These are phyloP conservation scores for Aureobasidium subglaciale DNA, from an alignment of 2,329 filamentous ascomycete species.

Conservation along the genomic window DNA sequence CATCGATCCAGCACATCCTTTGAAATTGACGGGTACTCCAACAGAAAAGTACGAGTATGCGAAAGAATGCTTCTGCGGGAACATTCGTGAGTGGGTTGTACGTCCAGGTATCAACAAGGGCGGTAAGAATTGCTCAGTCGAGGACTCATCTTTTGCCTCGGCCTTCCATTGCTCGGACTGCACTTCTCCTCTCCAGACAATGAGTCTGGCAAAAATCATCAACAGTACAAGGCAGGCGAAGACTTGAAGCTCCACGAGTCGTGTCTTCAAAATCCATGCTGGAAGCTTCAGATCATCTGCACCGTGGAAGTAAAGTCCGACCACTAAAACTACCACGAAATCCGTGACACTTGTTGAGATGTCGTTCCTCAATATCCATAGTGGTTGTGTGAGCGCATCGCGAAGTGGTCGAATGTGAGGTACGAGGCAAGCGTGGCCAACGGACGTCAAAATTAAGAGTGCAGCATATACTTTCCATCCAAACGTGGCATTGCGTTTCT, in stretches of 20 bases:
- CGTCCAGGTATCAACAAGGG: slow-evolving; percentile 57
- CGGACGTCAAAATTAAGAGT: neutral
- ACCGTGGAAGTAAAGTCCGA: neutral
- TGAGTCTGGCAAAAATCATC: slow-evolving; percentile 7
- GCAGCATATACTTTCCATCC: neutral
- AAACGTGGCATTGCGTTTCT: neutral
- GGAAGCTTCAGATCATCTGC: neutral
- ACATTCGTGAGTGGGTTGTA: slow-evolving; percentile 59
- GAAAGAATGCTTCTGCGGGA: slow-evolving; percentile 62
- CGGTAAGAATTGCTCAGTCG: slow-evolving; percentile 28
- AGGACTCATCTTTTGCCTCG: neutral
- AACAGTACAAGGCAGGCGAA: slow-evolving; percentile 3
- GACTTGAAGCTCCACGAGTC: neutral
- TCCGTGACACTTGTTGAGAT: neutral
- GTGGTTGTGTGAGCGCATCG: neutral
- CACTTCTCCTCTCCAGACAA: slow-evolving; percentile 8
- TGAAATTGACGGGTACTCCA: slow-evolving; percentile 59
- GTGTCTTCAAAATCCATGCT: slow-evolving; percentile 8
- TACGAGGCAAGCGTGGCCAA: neutral
- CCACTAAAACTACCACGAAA: neutral
- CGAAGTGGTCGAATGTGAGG: neutral
- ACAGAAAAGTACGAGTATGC: slow-evolving; percentile 63
- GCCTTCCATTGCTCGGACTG: neutral
- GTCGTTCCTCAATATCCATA: neutral
- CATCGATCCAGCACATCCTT: slow-evolving; percentile 48